These are phyloP conservation scores for Ambrosia trifida DNA, from an alignment of 129 eudicot species.

Conservation along the genomic window DNA sequence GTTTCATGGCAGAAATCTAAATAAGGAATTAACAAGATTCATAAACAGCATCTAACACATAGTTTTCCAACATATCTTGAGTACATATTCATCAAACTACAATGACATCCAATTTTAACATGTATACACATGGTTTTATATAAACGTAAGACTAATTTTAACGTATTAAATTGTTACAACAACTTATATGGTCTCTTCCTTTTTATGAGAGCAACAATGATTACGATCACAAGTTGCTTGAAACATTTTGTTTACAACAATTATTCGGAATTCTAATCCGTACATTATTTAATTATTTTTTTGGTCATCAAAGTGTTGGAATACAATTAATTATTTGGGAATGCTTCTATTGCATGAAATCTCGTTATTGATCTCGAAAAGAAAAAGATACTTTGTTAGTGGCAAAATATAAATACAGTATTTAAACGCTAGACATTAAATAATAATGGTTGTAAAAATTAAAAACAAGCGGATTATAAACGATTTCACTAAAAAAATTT, in stretches of 20 bases:
- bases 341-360: background rate
- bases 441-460: too few relatives aligned
- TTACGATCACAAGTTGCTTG: constrained; percentile 24
- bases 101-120: too few relatives aligned
- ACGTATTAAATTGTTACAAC: background rate
- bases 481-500: too few relatives aligned
- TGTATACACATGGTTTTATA: background rate
- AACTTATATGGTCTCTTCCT: constrained; percentile 4
- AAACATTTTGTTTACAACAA: background rate
- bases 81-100: too few relatives aligned
- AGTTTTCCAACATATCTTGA: too few relatives aligned
- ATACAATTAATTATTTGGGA: constrained; percentile 3
- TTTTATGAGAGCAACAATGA: constrained; percentile 10
- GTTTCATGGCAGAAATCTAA: too few relatives aligned
- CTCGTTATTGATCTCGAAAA: background rate
- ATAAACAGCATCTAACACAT: too few relatives aligned
- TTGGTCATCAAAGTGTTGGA: constrained; percentile 8
- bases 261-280: background rate
- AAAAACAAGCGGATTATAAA: too few relatives aligned
- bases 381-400: too few relatives aligned
- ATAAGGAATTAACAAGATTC: too few relatives aligned
- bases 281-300: background rate
- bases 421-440: too few relatives aligned
- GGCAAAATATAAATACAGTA: too few relatives aligned
- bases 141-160: background rate